Evolutionary conservation across 1,284 basidiomycete species (phyloP).

Genomic region (Cystobasidium pallidum): DNA sequence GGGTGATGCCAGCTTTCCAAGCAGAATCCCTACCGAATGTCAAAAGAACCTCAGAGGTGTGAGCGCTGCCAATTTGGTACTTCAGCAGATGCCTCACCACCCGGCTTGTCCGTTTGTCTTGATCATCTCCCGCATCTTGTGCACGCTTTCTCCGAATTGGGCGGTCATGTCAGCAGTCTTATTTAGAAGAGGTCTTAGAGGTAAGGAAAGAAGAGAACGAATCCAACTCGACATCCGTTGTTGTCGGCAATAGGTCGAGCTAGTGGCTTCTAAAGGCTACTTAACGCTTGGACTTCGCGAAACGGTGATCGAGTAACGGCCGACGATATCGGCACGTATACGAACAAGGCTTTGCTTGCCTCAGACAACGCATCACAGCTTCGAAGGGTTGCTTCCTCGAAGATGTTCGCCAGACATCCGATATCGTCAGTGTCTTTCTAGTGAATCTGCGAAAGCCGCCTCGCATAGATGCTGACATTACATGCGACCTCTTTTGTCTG

Average conservation of each 20-base stretch:
- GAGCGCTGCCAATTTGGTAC: neutral
- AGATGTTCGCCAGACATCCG: neutral
- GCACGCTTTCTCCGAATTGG: constrained; percentile 8
- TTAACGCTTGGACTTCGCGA: neutral
- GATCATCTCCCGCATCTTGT: constrained; percentile 37
- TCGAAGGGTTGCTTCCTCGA: neutral
- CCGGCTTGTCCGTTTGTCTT: constrained; percentile 14
- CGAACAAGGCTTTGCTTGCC: no score
- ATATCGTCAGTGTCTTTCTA: neutral
- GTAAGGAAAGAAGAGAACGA: constrained; percentile 1
- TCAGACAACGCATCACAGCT: neutral
- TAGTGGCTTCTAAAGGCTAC: no score
- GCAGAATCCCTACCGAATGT: constrained; percentile 25
- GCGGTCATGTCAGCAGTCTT: constrained; percentile 23
- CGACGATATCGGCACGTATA: no score
- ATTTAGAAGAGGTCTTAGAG: neutral
- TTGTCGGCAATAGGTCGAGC: neutral
- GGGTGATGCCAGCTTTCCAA: constrained; percentile 39
- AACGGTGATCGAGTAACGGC: constrained; percentile 11
- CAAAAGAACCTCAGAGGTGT: no score
- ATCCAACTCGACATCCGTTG: neutral
- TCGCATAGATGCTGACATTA: neutral
- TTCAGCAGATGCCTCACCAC: constrained; percentile 7
- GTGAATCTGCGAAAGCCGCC: no score
- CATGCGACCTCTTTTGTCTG: constrained; percentile 10